Evolutionary conservation across 768 basidiomycete genomes (phyloP).

Genomic region (Hebeloma cylindrosporum): DNA sequence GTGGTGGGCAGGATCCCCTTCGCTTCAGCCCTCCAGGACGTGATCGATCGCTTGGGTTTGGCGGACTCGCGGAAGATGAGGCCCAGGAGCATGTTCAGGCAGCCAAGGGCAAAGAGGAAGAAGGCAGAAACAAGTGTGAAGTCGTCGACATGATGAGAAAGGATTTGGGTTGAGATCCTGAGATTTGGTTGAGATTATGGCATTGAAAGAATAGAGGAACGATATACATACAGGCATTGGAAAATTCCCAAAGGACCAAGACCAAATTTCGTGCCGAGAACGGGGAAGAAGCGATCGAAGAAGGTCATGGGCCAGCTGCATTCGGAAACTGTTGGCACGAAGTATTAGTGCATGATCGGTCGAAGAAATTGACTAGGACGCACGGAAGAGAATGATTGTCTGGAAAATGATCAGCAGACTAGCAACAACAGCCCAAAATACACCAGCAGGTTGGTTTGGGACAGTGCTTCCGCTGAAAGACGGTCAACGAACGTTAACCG

Average conservation of each 20-base stretch:
- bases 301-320: conserved; percentile 73
- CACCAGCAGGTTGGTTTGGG: conserved; percentile 90
- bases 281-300: conserved; percentile 89
- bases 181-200: background rate
- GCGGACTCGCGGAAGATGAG: conserved; percentile 73
- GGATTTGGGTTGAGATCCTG: conserved; percentile 67
- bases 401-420: conserved; percentile 85
- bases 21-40: conserved; percentile 60
- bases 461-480: conserved; percentile 67
- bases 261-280: conserved; percentile 84
- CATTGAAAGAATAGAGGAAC: background rate
- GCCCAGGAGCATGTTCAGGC: conserved; percentile 79
- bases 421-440: conserved; percentile 89
- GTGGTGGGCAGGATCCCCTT: conserved; percentile 56
- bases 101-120: conserved; percentile 81
- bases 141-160: conserved; percentile 76
- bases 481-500: conserved; percentile 1
- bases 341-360: background rate
- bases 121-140: conserved; percentile 88
- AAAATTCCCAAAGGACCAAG: conserved; percentile 87
- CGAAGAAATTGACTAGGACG: conserved; percentile 22
- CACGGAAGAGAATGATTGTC: conserved; percentile 68
- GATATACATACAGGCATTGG: conserved; percentile 67
- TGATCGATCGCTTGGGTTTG: conserved; percentile 66
- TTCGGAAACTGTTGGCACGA: conserved; percentile 55